These are phyloP conservation scores for Yamadazyma paraphyllophila DNA, from an alignment of 805 yeast species.

Conservation along the genomic window DNA sequence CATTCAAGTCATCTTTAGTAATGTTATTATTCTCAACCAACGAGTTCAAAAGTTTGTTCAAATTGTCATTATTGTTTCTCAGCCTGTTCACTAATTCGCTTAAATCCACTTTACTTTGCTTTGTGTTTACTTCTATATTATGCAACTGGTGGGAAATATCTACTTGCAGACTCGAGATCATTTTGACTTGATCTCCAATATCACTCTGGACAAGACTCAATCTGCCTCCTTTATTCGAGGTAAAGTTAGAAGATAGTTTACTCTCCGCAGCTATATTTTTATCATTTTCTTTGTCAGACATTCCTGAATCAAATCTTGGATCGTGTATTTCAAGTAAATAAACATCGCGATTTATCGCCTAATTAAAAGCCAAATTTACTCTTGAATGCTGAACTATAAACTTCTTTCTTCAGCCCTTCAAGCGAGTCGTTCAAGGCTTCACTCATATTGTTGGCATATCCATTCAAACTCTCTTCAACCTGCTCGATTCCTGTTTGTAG, in stretches of 20 bases:
- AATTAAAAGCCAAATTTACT: conserved; percentile 55
- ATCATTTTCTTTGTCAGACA: not conserved
- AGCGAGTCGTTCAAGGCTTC: conserved; percentile 53
- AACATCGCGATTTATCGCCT: conserved; percentile 2
- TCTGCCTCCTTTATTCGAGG: not conserved
- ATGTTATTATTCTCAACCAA: conserved; percentile 25
- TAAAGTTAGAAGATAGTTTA: too few relatives aligned
- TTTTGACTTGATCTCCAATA: not conserved
- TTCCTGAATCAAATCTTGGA: not conserved
- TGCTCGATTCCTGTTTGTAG: conserved; percentile 52
- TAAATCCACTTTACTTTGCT: conserved; percentile 35
- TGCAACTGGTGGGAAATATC: conserved; percentile 2
- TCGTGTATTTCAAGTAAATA: conserved; percentile 5
- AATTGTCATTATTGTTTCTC: conserved; percentile 39
- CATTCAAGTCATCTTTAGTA: conserved; percentile 14
- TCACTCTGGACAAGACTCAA: conserved; percentile 1
- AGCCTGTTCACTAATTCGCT: conserved; percentile 37
- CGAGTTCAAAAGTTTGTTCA: conserved; percentile 33
- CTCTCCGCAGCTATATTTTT: not conserved
- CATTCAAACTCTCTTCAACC: conserved; percentile 54
- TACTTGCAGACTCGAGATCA: not conserved
- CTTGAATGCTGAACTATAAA: conserved; percentile 51
- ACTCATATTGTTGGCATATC: conserved; percentile 54
- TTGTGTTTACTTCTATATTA: conserved; percentile 29
- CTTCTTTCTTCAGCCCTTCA: conserved; percentile 48